Conservation (phyloP, 768 basidiomycete genomes). For the Tubosaeta brunneosetosa region DNA sequence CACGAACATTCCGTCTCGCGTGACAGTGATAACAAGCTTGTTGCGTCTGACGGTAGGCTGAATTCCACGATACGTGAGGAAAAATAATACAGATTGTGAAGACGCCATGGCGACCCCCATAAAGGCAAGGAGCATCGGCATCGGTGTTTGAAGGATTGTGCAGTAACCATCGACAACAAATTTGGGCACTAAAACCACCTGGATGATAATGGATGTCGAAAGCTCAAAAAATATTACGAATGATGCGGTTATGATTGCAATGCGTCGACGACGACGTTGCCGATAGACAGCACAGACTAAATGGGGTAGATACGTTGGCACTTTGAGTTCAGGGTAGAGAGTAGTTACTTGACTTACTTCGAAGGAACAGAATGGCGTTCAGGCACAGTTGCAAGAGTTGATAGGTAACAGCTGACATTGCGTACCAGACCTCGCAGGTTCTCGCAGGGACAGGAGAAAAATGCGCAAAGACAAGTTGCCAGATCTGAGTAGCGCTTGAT, state of each 20-base stretch:
- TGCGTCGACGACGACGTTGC: background rate
- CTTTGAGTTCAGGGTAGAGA: background rate
- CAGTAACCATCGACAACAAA: conserved; percentile 10
- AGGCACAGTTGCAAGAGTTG: conserved; percentile 14
- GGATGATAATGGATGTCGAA: background rate
- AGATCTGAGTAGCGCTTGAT: conserved; percentile 4
- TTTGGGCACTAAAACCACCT: background rate
- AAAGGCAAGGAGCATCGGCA: background rate
- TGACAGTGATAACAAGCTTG: conserved; percentile 8
- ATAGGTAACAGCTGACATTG: conserved; percentile 1
- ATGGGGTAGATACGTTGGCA: background rate
- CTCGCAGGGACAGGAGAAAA: background rate
- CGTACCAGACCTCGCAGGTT: conserved; percentile 3
- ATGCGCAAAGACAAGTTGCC: background rate
- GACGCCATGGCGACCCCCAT: conserved; percentile 2
- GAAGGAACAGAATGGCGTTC: conserved; percentile 14
- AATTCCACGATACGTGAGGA: conserved; percentile 14
- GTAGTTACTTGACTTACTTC: conserved; percentile 11
- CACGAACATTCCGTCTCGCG: conserved; percentile 15
- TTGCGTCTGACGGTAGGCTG: conserved; percentile 10
- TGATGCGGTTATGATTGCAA: background rate
- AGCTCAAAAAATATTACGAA: conserved; percentile 6
- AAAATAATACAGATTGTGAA: conserved; percentile 14
- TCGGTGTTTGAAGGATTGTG: conserved; percentile 1
- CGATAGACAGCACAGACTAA: conserved; percentile 17